phyloP scores from a whole-genome alignment of 164 flowering plant genomes.

The Sextonia rubra region DNA sequence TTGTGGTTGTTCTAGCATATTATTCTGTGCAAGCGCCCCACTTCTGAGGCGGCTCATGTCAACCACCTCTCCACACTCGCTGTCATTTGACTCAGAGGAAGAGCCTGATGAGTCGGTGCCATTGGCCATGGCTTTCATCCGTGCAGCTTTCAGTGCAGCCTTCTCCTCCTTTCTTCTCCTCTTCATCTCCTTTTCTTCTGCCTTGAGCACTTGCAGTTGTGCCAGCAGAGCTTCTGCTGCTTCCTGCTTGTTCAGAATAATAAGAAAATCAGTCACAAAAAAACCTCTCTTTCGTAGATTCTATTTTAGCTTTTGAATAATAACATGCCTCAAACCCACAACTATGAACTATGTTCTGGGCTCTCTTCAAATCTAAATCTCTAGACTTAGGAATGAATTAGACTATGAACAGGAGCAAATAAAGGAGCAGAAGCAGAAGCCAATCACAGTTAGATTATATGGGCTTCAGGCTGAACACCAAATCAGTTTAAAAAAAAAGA shows the following conservation, averaged over 20 bases:
- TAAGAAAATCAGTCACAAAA: neutral
- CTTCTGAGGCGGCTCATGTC: conserved; percentile 33
- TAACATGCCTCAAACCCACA: neutral
- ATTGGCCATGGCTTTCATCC: conserved; percentile 3
- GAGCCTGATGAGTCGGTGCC: conserved; percentile 14
- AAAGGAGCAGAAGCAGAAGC: too few relatives aligned
- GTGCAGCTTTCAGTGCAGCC: conserved; percentile 15
- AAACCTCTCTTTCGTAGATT: too few relatives aligned
- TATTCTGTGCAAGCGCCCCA: neutral
- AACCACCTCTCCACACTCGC: conserved; percentile 47
- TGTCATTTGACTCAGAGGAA: conserved; percentile 52
- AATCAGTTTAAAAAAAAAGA: too few relatives aligned
- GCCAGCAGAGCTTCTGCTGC: conserved; percentile 14
- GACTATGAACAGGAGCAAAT: neutral
- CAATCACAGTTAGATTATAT: too few relatives aligned
- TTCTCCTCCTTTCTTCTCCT: conserved; percentile 23
- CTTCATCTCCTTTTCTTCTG: conserved; percentile 18
- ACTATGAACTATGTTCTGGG: neutral
- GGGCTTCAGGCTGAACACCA: too few relatives aligned
- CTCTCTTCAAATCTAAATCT: neutral
- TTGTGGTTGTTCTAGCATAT: conserved; percentile 1
- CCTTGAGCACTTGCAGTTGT: conserved; percentile 14
- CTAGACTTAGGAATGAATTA: neutral
- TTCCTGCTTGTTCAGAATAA: conserved; percentile 14
- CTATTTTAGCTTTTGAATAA: neutral